A percentile compares a stretch with the other conserved stretches of the same genome.
Conservation (phyloP, 495 filamentous ascomycete species). For the Penicillium tannophilum region DNA sequence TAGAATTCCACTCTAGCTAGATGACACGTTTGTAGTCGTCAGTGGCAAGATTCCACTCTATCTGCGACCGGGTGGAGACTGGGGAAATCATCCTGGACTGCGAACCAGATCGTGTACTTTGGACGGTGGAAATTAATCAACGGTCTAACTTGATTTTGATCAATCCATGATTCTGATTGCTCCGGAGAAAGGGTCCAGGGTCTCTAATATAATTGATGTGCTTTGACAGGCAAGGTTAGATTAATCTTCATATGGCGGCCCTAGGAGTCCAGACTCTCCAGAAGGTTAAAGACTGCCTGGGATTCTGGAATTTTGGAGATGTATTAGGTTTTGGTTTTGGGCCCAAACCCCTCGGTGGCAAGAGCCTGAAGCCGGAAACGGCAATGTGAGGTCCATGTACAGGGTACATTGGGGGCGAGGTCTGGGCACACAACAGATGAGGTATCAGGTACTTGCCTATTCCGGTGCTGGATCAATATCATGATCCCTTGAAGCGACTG, state of each 20-base stretch:
- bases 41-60: slow-evolving; percentile 27
- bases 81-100: slow-evolving; percentile 21
- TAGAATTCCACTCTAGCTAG: not conserved
- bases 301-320: not conserved
- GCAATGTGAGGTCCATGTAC: not conserved
- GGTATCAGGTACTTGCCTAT: slow-evolving; percentile 5
- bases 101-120: slow-evolving; percentile 27
- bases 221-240: not conserved
- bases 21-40: slow-evolving; percentile 12
- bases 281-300: no score
- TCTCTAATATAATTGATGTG: not conserved
- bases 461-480: not conserved
- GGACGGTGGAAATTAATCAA: slow-evolving; percentile 25
- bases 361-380: slow-evolving; percentile 8
- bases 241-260: not conserved
- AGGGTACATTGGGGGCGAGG: slow-evolving; percentile 1
- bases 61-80: slow-evolving; percentile 20
- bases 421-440: not conserved
- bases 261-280: not conserved
- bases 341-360: slow-evolving; percentile 6
- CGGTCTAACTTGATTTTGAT: slow-evolving; percentile 10
- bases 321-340: not conserved
- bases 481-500: not conserved
- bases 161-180: not conserved
- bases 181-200: not conserved